Percentiles rank a stretch among this genome's conserved stretches.
Conservation (phyloP, 305 asterid genomes). For the Fraxinus ornus region DNA sequence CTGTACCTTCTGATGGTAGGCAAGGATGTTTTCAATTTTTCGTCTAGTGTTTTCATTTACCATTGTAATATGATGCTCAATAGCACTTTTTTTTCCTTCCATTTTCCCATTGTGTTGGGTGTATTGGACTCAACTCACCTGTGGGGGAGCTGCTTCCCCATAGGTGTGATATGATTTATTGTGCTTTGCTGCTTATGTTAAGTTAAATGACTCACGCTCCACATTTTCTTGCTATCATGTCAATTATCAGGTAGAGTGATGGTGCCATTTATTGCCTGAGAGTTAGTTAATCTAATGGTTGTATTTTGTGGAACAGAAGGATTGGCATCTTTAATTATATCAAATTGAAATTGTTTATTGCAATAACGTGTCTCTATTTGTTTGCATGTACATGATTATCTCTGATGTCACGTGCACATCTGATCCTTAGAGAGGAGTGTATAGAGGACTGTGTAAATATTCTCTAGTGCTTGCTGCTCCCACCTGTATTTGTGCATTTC, state of each 20-base stretch:
- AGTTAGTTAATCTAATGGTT: not conserved
- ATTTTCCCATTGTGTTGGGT: not conserved
- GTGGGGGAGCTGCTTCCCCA: not conserved
- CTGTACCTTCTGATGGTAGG: constrained; percentile 59
- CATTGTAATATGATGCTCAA: not conserved
- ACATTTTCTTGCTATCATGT: not conserved
- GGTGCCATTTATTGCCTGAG: not conserved
- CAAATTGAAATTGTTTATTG: not conserved
- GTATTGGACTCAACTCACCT: not conserved
- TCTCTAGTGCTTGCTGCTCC: not conserved
- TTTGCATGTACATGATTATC: not conserved
- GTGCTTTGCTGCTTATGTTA: not conserved
- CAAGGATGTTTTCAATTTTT: not conserved
- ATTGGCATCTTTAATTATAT: not conserved
- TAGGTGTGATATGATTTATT: not conserved
- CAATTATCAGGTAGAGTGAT: not conserved
- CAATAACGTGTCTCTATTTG: not conserved
- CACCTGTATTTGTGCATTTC: not conserved
- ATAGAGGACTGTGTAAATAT: not conserved
- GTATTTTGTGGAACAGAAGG: not conserved
- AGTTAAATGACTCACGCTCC: not conserved
- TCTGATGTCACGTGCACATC: not conserved
- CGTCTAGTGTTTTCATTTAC: not conserved
- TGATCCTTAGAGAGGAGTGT: not conserved
- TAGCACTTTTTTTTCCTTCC: not conserved